Conservation (phyloP, 148 eudicot genomes). For the Rhododendron williamsianum region DNA sequence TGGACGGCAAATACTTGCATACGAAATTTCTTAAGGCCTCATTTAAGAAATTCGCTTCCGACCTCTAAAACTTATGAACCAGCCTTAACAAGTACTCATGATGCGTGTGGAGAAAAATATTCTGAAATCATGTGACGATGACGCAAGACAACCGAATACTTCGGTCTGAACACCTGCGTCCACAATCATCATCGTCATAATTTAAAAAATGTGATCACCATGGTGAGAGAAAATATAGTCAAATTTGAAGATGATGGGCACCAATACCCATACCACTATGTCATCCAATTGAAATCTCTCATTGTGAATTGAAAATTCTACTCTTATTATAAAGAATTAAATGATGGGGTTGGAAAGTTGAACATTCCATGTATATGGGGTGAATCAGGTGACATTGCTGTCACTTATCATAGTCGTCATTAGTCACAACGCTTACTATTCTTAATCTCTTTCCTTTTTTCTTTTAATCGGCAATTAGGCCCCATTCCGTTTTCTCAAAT, state of each 20-base stretch:
- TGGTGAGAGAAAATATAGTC: not conserved
- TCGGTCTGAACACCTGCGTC: not conserved
- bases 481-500: no score
- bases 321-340: not conserved
- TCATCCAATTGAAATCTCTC: not conserved
- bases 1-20: no score
- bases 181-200: not conserved
- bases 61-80: no score
- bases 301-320: not conserved
- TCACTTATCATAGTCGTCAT: not conserved
- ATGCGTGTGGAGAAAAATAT: no score
- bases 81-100: no score
- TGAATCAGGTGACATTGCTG: not conserved
- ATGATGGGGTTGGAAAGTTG: not conserved
- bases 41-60: no score
- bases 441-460: not conserved
- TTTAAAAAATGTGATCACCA: not conserved
- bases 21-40: no score
- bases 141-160: not conserved
- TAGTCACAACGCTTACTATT: not conserved
- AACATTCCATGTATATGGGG: not conserved
- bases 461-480: no score
- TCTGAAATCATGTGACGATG: not conserved
- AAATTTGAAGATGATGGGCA: not conserved
- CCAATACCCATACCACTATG: not conserved